Base-by-base conservation (phyloP, 129 eudicot species). In the Chrysanthemum makinoi region DNA sequence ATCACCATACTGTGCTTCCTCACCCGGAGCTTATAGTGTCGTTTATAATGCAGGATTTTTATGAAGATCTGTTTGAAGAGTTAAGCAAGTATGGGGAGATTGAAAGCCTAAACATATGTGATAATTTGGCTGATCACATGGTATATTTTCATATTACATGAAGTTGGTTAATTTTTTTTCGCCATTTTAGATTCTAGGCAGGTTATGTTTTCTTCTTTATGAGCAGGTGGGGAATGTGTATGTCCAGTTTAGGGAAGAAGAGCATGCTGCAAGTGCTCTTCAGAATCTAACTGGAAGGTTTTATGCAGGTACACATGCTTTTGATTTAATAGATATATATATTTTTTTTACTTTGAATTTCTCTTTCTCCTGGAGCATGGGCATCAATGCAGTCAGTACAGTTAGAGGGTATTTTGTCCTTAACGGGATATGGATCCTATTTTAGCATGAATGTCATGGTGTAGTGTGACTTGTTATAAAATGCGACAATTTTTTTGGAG, bases 51-150 rank as follows among this genome's bases (percentile, higher is more conserved):
- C 49, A 88, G 97, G 97, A 91, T 66, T 91, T 91, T 68, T 91
- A 88, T 88, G 97, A 91, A 75, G 97, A 91, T 65, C 67, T 91
- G 3, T 91, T 91, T 81, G 96, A 86, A 78, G 97, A 91, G 76
- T 87, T 91, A 68, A 84, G 73, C 86, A 91, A 91, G 85, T 91
- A 88, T 58, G 97, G 97, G 51, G 96, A 91, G 86, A 88, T 91
- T 79, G 97, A 91, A 85, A 88, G 96, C 82, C 70, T 91, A 65
- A 91, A 91, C 80, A 73, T 91, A 30, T 91, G 97, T 81, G 97
- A 91, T 82, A 91, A 91, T 69, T 83, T 91, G 77, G 97, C 96
- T 62, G 97, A 91, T 73, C 97, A 88, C 86, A 90, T 90, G 96
- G 96, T 90, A 81, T 62, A 28, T 33, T 46, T 52, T 63, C 65